Evolutionary conservation across 345 rosid species (phyloP).

Genomic region (Eucalyptus curtisii): DNA sequence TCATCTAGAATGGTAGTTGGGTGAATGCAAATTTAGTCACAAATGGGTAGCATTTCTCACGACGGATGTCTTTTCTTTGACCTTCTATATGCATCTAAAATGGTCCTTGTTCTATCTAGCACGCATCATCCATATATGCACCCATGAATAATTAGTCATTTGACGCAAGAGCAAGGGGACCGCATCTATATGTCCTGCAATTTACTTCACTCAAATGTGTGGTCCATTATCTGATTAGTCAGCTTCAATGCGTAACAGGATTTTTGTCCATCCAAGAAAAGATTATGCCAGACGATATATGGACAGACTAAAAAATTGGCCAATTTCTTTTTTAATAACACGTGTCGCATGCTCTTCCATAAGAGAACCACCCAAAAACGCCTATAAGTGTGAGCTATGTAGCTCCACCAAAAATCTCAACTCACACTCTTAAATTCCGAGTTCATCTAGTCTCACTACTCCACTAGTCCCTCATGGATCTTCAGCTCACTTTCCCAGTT

Average conservation of each 20-base stretch:
- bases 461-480: background rate
- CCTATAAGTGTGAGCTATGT: background rate
- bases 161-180: background rate
- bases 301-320: background rate
- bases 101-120: background rate
- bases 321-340: background rate
- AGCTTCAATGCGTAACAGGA: background rate
- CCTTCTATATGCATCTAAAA: background rate
- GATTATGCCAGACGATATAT: background rate
- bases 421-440: background rate
- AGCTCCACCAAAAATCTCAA: background rate
- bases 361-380: background rate
- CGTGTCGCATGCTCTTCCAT: background rate
- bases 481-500: background rate
- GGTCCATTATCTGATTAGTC: background rate
- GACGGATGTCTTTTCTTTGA: background rate
- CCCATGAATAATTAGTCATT: background rate
- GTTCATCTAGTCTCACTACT: background rate
- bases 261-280: background rate
- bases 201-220: background rate
- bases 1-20: background rate
- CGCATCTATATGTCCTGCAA: background rate
- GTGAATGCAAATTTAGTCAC: background rate
- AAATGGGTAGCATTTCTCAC: background rate
- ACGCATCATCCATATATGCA: background rate